phyloP scores from a whole-genome alignment of 2,329 filamentous ascomycete species.

The Xylaria sp. region DNA sequence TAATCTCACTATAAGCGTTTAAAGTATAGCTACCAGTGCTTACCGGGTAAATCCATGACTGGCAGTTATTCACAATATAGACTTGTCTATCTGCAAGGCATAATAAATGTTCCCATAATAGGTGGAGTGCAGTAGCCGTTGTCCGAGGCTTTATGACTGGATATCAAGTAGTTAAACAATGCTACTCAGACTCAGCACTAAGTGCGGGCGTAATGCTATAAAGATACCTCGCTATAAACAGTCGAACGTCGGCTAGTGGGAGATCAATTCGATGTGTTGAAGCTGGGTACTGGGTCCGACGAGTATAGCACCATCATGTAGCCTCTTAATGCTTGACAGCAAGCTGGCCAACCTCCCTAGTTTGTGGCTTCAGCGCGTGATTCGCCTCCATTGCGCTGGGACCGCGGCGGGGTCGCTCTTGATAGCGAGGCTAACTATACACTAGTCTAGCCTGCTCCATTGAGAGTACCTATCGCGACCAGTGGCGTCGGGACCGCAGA shows the following conservation, averaged over 20 bases:
- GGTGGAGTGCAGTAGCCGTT: background rate
- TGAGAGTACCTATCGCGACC: background rate
- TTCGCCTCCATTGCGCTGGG: constrained; percentile 9
- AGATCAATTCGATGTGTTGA: background rate
- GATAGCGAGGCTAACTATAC: background rate
- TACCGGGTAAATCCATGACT: too few relatives aligned
- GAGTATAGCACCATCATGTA: background rate
- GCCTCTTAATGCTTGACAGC: background rate
- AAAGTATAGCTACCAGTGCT: too few relatives aligned
- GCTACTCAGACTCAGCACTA: background rate
- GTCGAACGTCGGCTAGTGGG: background rate
- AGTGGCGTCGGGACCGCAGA: background rate
- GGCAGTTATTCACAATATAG: background rate
- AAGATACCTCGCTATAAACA: background rate
- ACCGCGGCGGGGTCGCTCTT: background rate
- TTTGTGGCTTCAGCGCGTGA: background rate
- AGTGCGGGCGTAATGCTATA: background rate
- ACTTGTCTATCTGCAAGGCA: background rate
- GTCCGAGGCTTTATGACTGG: background rate
- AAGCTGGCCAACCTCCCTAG: background rate
- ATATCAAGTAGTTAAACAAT: background rate
- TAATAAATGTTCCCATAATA: background rate
- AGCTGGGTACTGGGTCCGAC: background rate
- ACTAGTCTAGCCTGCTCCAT: background rate
- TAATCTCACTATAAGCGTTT: too few relatives aligned